Evolutionary conservation across 2,329 filamentous ascomycete species (phyloP).

Genomic region (Daldinia sp.): DNA sequence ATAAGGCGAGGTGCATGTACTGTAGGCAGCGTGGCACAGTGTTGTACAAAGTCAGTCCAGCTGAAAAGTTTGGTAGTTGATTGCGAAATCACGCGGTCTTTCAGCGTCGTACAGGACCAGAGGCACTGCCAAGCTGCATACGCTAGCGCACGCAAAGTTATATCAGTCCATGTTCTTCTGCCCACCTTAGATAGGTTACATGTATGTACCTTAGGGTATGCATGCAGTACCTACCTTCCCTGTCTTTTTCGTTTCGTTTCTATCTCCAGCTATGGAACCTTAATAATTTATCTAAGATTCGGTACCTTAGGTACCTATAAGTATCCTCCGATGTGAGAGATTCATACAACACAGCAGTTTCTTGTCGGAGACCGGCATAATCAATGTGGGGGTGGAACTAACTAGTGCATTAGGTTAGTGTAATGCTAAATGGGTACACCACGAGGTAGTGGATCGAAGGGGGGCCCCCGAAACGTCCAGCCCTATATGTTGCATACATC

Average conservation of each 20-base stretch:
- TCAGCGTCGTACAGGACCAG: neutral
- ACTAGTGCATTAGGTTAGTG: neutral
- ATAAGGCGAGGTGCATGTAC: neutral
- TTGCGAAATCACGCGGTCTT: conserved; percentile 4
- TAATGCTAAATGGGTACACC: conserved; percentile 6
- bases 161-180: neutral
- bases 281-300: too few relatives aligned
- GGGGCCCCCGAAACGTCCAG: conserved; percentile 1
- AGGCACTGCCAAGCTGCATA: neutral
- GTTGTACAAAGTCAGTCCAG: neutral
- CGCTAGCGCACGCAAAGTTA: neutral
- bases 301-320: too few relatives aligned
- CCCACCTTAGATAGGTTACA: neutral
- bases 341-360: neutral
- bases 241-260: too few relatives aligned
- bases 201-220: neutral
- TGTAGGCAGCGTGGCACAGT: neutral
- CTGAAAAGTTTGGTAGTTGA: neutral
- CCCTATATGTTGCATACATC: conserved; percentile 1
- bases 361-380: conserved; percentile 16
- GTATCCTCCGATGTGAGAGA: neutral
- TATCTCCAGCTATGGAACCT: too few relatives aligned
- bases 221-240: too few relatives aligned
- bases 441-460: conserved; percentile 11
- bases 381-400: conserved; percentile 5